Evolutionary conservation across 768 basidiomycete species (phyloP), one percentile per base, ranked within the genome.

Genomic region (Lentinula aciculospora): DNA sequence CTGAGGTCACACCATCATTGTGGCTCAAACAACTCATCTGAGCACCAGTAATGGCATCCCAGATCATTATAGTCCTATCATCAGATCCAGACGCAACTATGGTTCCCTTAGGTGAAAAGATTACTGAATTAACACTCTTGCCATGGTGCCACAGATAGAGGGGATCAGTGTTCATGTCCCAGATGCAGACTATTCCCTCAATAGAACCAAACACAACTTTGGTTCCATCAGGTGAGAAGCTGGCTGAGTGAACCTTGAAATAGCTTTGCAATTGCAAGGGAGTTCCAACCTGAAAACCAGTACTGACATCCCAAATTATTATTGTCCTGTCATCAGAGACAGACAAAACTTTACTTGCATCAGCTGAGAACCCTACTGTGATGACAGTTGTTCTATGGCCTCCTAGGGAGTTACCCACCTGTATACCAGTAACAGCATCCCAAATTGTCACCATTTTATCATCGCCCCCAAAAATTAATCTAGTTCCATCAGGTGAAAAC

Each of bases 301-400:
- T 32, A 31, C 25, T 50, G 13, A 28, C 28, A 49, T 55, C 44
- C 57, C 61, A 55, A 15, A 56, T 56, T 17, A 19, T 32, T 13
- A 50, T 34, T 36, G 46, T 53, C 19, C 9, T 9, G 32, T 34
- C 32, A 34, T 7, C 25, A 36, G 53, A 37, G 5, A 25, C 59
- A 23, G 59, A 48, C 1, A 51, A 44, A 36, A 60, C 28, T 23
- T 27, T 23, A 17, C 12, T 40, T n/a, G 34, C 56, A 57, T 60
- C 58, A 74, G 73, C 10, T 59, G 73, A 54, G 37, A 39, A 39
- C 6, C 8, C 34, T 15, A 39, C 53, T 54, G 53, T 21, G 10
- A 21, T 4, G 10, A 54, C 23, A 39, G 4, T 4, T 10, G 36
- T 15, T 23, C 17, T 21, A 42, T 54, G 53, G 19, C 53, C 53